phyloP scores from a whole-genome alignment of 441 rosid genomes.

The Gossypium gossypioides region DNA sequence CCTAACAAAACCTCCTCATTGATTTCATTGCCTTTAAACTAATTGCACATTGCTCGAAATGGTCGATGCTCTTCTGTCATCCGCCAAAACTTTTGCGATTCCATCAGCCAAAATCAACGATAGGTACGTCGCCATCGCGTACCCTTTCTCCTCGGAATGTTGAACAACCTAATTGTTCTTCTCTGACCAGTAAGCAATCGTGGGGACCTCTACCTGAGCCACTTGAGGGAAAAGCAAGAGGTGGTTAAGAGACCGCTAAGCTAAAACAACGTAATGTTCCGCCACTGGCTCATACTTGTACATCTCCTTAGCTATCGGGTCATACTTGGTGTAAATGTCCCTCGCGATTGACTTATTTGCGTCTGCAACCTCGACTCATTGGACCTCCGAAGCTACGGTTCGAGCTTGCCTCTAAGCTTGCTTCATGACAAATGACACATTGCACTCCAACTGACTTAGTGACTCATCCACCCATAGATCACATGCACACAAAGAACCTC shows the following conservation, averaged over 20 bases:
- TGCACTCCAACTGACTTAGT: slow-evolving; percentile 29
- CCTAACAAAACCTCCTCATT: background rate
- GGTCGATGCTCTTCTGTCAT: slow-evolving; percentile 13
- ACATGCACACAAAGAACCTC: background rate
- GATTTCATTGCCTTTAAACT: slow-evolving; percentile 14
- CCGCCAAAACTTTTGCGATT: slow-evolving; percentile 33
- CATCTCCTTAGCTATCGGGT: slow-evolving; percentile 29
- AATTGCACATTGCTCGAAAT: slow-evolving; percentile 18
- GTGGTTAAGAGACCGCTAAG: slow-evolving; percentile 35
- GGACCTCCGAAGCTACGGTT: slow-evolving; percentile 40
- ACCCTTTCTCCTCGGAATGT: slow-evolving; percentile 29
- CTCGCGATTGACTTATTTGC: slow-evolving; percentile 30
- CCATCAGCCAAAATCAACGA: slow-evolving; percentile 46
- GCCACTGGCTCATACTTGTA: slow-evolving; percentile 37
- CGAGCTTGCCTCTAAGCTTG: slow-evolving; percentile 38
- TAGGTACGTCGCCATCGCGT: slow-evolving; percentile 23
- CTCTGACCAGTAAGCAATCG: slow-evolving; percentile 43
- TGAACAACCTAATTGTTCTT: slow-evolving; percentile 40
- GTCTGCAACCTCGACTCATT: slow-evolving; percentile 32
- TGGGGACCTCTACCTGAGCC: slow-evolving; percentile 35
- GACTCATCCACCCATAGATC: slow-evolving; percentile 39
- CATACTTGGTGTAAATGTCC: slow-evolving; percentile 23
- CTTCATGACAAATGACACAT: slow-evolving; percentile 44
- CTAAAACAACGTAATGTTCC: slow-evolving; percentile 31
- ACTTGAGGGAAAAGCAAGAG: slow-evolving; percentile 36